phyloP scores from a whole-genome alignment of 495 filamentous ascomycete genomes.

The Rusavskia elegans region DNA sequence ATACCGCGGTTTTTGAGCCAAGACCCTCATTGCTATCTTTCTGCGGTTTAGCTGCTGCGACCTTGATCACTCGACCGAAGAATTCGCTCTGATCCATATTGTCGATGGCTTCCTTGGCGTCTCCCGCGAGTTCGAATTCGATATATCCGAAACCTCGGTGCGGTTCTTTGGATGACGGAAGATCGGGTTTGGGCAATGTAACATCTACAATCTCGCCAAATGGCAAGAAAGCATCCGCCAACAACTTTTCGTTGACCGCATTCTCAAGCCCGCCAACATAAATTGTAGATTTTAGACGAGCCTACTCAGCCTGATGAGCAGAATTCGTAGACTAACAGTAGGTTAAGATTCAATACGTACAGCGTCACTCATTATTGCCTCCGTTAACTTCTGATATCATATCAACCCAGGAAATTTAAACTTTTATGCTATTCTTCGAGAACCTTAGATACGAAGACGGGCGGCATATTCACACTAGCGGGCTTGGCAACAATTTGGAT shows the following conservation, averaged over 20 bases:
- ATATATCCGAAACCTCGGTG: constrained; percentile 96
- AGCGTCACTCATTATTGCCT: background rate
- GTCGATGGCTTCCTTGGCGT: constrained; percentile 91
- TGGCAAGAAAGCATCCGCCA: constrained; percentile 85
- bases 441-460: too few relatives aligned
- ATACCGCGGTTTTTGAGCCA: constrained; percentile 88
- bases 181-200: constrained; percentile 71
- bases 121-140: constrained; percentile 72
- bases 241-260: constrained; percentile 50
- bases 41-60: constrained; percentile 79
- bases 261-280: constrained; percentile 83
- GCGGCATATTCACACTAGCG: too few relatives aligned
- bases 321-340: too few relatives aligned
- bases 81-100: constrained; percentile 98
- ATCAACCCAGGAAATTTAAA: too few relatives aligned
- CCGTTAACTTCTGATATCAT: too few relatives aligned
- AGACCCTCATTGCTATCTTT: constrained; percentile 77
- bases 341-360: background rate
- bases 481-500: too few relatives aligned
- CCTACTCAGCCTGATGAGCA: constrained; percentile 5
- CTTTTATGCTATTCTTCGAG: too few relatives aligned
- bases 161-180: constrained; percentile 48
- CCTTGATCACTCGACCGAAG: constrained; percentile 84
- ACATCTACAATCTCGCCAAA: constrained; percentile 91
- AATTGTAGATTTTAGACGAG: constrained; percentile 77